Evolutionary conservation across 805 yeast species (phyloP), one percentile per base, ranked within the genome.

Genomic region (Wickerhamomyces canadensis): DNA sequence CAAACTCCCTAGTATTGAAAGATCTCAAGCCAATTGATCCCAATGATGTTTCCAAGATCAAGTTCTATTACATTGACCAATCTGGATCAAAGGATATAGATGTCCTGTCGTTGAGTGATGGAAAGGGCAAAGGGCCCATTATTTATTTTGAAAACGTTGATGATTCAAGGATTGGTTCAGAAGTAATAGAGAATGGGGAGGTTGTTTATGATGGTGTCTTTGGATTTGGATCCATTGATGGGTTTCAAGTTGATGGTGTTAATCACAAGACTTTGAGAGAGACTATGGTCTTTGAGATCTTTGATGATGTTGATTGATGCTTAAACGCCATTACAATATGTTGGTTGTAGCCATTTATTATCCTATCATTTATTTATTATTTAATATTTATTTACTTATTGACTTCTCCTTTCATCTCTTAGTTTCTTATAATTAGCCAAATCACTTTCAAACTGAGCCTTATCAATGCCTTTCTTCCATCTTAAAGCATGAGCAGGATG

Each of bases 401-500:
- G 10, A 21, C 23, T 21, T 7, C 7, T 21, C 10, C 10, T 7
- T 21, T 21, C 23, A 21, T 21, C 10, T 21, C 7, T 21, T 21
- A 21, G 10, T 21, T 21, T 21, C n/a, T 27, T 27, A 8, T 14
- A 27, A 6, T 14, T n/a, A 5, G 11, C 15, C 4, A 24, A 16
- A 5, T 35, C 13, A 5, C 27, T 35, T 33, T 55, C 59, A 43
- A 54, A 55, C 18, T 53, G 51, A 28, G 51, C 54, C 31, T 52
- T 50, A 3, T 51, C 27, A 6, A 27, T 12, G 22, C 51, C 51
- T 8, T 50, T 37, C 24, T n/a, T 23, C 43, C 43, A 39, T 39
- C 40, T 39, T 11, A 39, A 29, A 14, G 23, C 22, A 21, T 35
- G 25, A 6, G 43, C 43, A 16, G 36, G 36, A 27, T 39, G 43